Evolutionary conservation across 225 moss, liverwort and hornwort species (phyloP).

Genomic region (Polytrichum formosum): DNA sequence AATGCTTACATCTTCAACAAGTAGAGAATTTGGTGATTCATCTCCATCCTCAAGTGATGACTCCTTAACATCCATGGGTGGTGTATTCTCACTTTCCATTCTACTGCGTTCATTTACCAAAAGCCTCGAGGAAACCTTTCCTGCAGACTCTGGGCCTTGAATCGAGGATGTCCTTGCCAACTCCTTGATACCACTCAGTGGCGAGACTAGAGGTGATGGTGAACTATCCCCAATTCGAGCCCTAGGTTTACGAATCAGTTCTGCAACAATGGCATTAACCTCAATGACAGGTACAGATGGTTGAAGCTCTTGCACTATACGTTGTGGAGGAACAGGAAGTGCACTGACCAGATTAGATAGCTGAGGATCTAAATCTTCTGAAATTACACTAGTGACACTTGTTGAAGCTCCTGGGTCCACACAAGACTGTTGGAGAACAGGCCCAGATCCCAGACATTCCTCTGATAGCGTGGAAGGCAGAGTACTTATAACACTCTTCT

Average conservation of each 20-base stretch:
- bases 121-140: slow-evolving; percentile 19
- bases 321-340: slow-evolving; percentile 38
- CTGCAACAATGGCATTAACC: slow-evolving; percentile 29
- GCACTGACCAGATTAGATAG: slow-evolving; percentile 54
- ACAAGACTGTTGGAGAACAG: slow-evolving; percentile 14
- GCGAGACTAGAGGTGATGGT: slow-evolving; percentile 9
- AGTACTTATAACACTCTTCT: slow-evolving; percentile 8
- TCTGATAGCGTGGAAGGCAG: slow-evolving; percentile 15
- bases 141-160: slow-evolving; percentile 28
- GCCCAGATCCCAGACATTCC: slow-evolving; percentile 6
- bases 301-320: slow-evolving; percentile 18
- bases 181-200: slow-evolving; percentile 32
- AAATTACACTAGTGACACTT: slow-evolving; percentile 15
- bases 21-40: slow-evolving; percentile 43
- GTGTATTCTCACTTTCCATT: slow-evolving; percentile 29
- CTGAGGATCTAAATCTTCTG: slow-evolving; percentile 46
- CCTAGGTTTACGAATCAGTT: slow-evolving; percentile 30
- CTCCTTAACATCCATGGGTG: slow-evolving; percentile 32
- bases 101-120: slow-evolving; percentile 30
- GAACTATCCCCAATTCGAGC: slow-evolving; percentile 21
- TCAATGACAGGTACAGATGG: slow-evolving; percentile 24
- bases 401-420: slow-evolving; percentile 6
- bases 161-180: slow-evolving; percentile 21
- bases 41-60: slow-evolving; percentile 31
- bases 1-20: slow-evolving; percentile 56